Base-by-base conservation (phyloP, 768 basidiomycete genomes). In the Lactarius psammicola region DNA sequence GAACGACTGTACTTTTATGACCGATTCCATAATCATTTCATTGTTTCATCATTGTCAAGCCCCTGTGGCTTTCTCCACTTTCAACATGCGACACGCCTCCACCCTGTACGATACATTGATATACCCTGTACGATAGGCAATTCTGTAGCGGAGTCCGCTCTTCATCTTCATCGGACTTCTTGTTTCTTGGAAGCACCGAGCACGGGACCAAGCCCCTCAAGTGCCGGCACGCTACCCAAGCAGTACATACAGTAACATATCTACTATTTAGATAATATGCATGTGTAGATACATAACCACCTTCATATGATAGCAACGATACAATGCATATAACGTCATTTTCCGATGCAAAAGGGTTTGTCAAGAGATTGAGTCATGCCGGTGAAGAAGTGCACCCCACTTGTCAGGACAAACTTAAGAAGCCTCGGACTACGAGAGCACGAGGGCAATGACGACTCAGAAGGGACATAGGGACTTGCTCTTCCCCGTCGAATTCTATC, bases 401-500 rank as follows among this genome's bases (percentile, higher is more conserved):
- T 90, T 92, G 63, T 66, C 65, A 62, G 3, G 10, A 7, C 31
- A 20, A 11, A 42, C 40, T n/a, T n/a, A n/a, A 61, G 67, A 49
- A 58, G 62, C 42, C 46, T 38, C 53, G 44, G 71, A 63, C 26
- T 26, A 20, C 63, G 56, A 68, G 59, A 71, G 71, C 20, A 28
- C n/a, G 34, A 33, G 30, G 54, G 9, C 15, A n/a, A 46, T 26
- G 51, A 55, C 31, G n/a, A n/a, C n/a, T n/a, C n/a, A n/a, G 10
- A 54, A 40, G 11, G 40, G 18, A 40, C 17, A 40, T n/a, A 51
- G 38, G 36, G 40, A 81, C 89, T 71, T 74, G 95, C 91, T 94
- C 89, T 75, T 92, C 88, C 65, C 85, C 84, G n/a, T 94, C 87
- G 70, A 86, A 77, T 74, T 93, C 88, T 44, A 82, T n/a, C n/a